A percentile compares a stretch with the other conserved stretches of the same genome.
These are phyloP conservation scores for Cercospora sojina DNA, from an alignment of 2,329 filamentous ascomycete genomes.

Conservation along the genomic window DNA sequence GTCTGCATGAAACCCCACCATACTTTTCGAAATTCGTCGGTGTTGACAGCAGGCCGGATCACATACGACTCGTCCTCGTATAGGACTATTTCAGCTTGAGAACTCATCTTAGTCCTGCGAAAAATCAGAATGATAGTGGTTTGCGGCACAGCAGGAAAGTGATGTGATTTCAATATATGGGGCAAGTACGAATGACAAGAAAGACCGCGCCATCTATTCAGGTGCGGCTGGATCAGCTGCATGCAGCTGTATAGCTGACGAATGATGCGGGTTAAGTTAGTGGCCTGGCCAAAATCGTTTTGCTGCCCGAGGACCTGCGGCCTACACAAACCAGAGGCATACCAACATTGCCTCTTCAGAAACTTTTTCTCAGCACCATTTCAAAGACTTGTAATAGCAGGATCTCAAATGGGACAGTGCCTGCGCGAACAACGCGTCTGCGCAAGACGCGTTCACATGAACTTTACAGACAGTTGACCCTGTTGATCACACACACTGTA, in stretches of 20 bases:
- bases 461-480: neutral
- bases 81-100: neutral
- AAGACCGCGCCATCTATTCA: neutral
- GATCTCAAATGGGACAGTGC: no score
- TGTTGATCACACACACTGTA: neutral
- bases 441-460: neutral
- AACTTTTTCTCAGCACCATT: no score
- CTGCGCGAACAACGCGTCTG: neutral
- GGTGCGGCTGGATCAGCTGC: neutral
- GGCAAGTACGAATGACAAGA: neutral
- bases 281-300: neutral
- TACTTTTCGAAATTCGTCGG: conserved; percentile 25
- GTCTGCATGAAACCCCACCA: conserved; percentile 41
- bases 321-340: neutral
- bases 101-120: neutral
- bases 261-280: neutral
- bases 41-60: conserved; percentile 22
- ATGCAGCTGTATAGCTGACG: neutral
- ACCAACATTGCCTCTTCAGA: neutral
- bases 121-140: neutral
- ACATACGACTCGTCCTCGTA: conserved; percentile 22
- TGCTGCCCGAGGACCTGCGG: neutral
- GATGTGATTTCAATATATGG: neutral
- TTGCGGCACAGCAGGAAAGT: neutral
- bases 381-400: no score